Percentiles rank a stretch among this genome's conserved stretches.
phyloP scores from a whole-genome alignment of 768 basidiomycete genomes.

The Panellus pusillus region DNA sequence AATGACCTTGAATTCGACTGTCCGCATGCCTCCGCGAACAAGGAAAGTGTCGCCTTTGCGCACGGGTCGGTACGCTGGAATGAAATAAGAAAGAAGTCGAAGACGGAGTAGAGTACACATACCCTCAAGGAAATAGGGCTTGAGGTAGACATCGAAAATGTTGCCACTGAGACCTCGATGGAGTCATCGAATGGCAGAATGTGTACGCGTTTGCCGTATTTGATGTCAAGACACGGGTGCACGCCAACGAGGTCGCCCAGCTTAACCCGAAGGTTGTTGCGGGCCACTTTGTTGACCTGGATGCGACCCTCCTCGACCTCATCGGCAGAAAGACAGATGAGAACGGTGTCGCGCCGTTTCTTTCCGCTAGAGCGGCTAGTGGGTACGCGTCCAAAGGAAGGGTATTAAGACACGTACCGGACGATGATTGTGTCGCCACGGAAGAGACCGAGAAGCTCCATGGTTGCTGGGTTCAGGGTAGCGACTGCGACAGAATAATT shows the following conservation, averaged over 20 bases:
- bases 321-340: constrained; percentile 94
- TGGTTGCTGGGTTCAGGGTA: constrained; percentile 92
- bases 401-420: constrained; percentile 50
- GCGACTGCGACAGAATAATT: constrained; percentile 58
- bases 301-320: constrained; percentile 98
- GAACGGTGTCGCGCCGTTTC: constrained; percentile 95
- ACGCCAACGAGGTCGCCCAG: constrained; percentile 96
- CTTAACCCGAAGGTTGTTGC: constrained; percentile 97
- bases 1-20: constrained; percentile 98
- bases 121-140: constrained; percentile 99
- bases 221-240: constrained; percentile 95
- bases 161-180: constrained; percentile 95
- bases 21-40: constrained; percentile 96
- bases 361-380: constrained; percentile 67
- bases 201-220: constrained; percentile 98
- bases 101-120: constrained; percentile 18
- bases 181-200: constrained; percentile 98
- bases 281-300: constrained; percentile 99
- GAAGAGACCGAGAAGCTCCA: constrained; percentile 91
- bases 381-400: neutral
- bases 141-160: constrained; percentile 97
- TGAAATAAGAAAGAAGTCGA: constrained; percentile 8
- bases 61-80: constrained; percentile 86
- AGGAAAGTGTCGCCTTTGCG: constrained; percentile 99
- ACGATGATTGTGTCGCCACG: constrained; percentile 96